phyloP scores from a whole-genome alignment of 495 filamentous ascomycete genomes.

The Aspergillus funiculosus region DNA sequence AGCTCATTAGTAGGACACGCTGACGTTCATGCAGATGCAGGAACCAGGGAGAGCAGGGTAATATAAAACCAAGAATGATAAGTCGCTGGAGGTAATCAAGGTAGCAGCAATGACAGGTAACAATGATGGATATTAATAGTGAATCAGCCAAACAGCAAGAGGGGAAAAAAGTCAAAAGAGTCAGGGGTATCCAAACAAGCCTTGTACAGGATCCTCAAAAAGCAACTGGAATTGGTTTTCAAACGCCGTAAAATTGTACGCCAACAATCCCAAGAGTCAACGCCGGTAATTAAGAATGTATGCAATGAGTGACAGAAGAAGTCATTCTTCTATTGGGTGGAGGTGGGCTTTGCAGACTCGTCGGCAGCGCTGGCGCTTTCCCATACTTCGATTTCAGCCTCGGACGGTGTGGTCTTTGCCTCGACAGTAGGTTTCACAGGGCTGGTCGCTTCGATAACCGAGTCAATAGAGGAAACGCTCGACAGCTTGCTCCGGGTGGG shows the following conservation, averaged over 20 bases:
- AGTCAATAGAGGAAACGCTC: slow-evolving; percentile 27
- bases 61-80: not conserved
- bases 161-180: slow-evolving; percentile 9
- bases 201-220: not conserved
- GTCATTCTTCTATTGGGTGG: not conserved
- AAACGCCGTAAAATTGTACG: not conserved
- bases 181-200: slow-evolving; percentile 11
- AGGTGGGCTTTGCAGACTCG: slow-evolving; percentile 22
- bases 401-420: slow-evolving; percentile 9
- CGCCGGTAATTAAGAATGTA: not conserved
- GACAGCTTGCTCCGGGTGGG: slow-evolving; percentile 21
- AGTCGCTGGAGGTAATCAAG: not conserved
- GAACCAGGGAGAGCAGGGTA: too few relatives aligned
- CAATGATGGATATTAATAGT: slow-evolving; percentile 14
- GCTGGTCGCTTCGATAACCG: slow-evolving; percentile 25
- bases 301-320: not conserved
- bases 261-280: not conserved
- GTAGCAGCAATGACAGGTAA: slow-evolving; percentile 2
- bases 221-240: slow-evolving; percentile 4
- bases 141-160: too few relatives aligned
- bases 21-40: slow-evolving; percentile 4
- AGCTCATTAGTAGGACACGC: slow-evolving; percentile 19
- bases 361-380: slow-evolving; percentile 57
- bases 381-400: slow-evolving; percentile 50
- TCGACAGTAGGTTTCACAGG: slow-evolving; percentile 13